Percentiles rank a stretch among this genome's conserved stretches.
Conservation (phyloP, 2,329 filamentous ascomycete genomes). For the Ceratocystis harringtonii region DNA sequence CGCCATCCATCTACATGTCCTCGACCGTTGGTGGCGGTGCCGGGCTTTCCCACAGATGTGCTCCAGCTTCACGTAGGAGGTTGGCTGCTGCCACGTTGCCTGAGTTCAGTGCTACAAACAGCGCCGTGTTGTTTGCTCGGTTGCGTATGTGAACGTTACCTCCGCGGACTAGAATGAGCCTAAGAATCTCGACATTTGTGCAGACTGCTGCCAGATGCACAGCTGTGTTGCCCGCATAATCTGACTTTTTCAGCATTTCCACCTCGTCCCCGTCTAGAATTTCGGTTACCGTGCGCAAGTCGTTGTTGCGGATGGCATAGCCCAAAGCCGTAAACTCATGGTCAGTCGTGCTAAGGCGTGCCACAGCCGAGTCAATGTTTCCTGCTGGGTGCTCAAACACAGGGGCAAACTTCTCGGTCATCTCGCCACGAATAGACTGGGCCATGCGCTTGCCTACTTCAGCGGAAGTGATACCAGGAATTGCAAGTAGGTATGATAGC, state of each 20-base stretch:
- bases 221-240: conserved; percentile 69
- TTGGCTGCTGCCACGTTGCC: conserved; percentile 38
- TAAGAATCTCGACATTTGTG: conserved; percentile 39
- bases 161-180: conserved; percentile 43
- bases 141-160: conserved; percentile 55
- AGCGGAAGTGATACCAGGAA: conserved; percentile 44
- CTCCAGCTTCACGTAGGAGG: conserved; percentile 43
- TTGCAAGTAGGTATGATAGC: conserved; percentile 67
- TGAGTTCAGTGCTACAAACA: conserved; percentile 46
- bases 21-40: conserved; percentile 20
- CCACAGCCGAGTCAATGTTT: conserved; percentile 30
- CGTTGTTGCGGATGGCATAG: conserved; percentile 62
- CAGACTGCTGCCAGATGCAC: conserved; percentile 43
- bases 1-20: conserved; percentile 1
- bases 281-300: conserved; percentile 48
- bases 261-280: conserved; percentile 51
- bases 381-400: conserved; percentile 62
- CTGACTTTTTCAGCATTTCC: conserved; percentile 55
- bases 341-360: conserved; percentile 33
- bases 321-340: conserved; percentile 63
- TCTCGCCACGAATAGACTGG: conserved; percentile 63
- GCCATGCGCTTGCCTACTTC: conserved; percentile 61
- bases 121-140: conserved; percentile 47
- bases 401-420: conserved; percentile 60
- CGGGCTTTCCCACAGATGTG: conserved; percentile 37